Percentiles rank a stretch among this genome's conserved stretches.
Conservation (phyloP, 1,284 basidiomycete species). For the Apiotrichum montevideense region DNA sequence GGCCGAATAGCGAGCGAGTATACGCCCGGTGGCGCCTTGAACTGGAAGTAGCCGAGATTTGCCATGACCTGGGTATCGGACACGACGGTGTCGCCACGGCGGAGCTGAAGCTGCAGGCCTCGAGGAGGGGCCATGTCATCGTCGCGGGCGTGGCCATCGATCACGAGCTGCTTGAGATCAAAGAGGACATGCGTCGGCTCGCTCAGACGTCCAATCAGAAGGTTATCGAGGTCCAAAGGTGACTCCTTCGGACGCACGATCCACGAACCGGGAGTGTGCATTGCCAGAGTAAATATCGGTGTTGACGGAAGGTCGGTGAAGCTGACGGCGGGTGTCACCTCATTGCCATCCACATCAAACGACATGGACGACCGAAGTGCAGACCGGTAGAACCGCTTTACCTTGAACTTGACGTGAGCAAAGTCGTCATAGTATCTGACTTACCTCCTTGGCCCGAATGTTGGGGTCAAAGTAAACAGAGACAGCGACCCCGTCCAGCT, state of each 20-base stretch:
- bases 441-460: slow-evolving; percentile 58
- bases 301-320: slow-evolving; percentile 52
- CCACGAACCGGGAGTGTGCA: slow-evolving; percentile 88
- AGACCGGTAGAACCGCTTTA: slow-evolving; percentile 92
- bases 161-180: slow-evolving; percentile 80
- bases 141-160: slow-evolving; percentile 91
- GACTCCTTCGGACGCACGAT: slow-evolving; percentile 83
- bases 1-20: slow-evolving; percentile 75
- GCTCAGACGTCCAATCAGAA: slow-evolving; percentile 64
- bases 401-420: slow-evolving; percentile 57
- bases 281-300: slow-evolving; percentile 81
- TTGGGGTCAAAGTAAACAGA: slow-evolving; percentile 72
- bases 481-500: slow-evolving; percentile 54
- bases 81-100: slow-evolving; percentile 51
- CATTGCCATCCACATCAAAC: slow-evolving; percentile 60
- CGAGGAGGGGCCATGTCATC: slow-evolving; percentile 61
- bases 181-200: slow-evolving; percentile 67
- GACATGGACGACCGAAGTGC: slow-evolving; percentile 56
- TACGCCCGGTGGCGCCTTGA: slow-evolving; percentile 84
- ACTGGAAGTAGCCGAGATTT: slow-evolving; percentile 93
- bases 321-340: slow-evolving; percentile 47
- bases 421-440: slow-evolving; percentile 13
- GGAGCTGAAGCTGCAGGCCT: slow-evolving; percentile 76
- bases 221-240: slow-evolving; percentile 90
- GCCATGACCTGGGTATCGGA: slow-evolving; percentile 86